These are phyloP conservation scores for Lipomyces yamadae DNA, from an alignment of 805 yeast genomes.

Conservation along the genomic window DNA sequence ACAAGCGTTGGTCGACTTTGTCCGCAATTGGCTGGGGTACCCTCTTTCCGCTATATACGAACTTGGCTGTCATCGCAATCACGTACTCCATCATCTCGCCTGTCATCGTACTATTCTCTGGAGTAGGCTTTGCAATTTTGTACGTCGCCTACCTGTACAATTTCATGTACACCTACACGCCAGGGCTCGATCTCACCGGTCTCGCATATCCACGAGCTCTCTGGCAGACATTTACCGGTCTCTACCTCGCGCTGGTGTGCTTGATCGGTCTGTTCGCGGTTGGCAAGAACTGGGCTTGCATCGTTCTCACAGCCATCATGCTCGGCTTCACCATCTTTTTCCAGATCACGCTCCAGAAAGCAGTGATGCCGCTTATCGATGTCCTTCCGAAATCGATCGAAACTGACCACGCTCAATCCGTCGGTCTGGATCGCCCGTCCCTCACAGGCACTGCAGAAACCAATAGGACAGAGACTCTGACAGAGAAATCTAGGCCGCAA, in stretches of 20 bases:
- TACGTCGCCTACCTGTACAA: conserved; percentile 82
- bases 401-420: conserved; percentile 30
- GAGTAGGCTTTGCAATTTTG: conserved; percentile 68
- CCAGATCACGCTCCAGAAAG: conserved; percentile 65
- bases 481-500: conserved; percentile 23
- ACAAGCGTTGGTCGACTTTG: conserved; percentile 73
- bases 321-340: conserved; percentile 68
- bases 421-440: conserved; percentile 19
- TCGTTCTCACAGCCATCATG: conserved; percentile 72
- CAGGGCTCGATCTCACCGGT: conserved; percentile 78
- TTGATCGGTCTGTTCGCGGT: conserved; percentile 84
- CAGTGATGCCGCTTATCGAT: conserved; percentile 65
- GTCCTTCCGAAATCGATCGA: conserved; percentile 47
- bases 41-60: conserved; percentile 75
- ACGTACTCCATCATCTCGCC: conserved; percentile 87
- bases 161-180: conserved; percentile 69
- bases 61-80: conserved; percentile 71
- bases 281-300: conserved; percentile 95
- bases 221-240: conserved; percentile 84
- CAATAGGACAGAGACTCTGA: conserved; percentile 22
- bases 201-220: conserved; percentile 84
- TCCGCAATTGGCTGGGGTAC: conserved; percentile 80
- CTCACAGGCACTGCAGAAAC: conserved; percentile 8
- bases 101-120: conserved; percentile 73
- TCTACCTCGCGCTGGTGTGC: conserved; percentile 87